phyloP scores from a whole-genome alignment of 2,329 filamentous ascomycete genomes.

The Botrytis deweyae region DNA sequence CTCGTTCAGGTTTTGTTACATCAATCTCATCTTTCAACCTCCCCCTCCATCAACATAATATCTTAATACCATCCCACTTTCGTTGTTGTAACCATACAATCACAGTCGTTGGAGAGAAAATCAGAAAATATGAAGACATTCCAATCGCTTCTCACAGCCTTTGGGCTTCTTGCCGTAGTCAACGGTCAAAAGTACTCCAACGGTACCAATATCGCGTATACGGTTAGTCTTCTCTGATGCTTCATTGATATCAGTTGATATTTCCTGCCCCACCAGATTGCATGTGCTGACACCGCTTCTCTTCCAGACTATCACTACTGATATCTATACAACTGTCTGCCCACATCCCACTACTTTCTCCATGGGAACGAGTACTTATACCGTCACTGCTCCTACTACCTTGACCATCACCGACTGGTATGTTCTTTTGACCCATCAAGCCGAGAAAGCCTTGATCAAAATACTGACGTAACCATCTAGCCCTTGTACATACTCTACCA shows the following conservation, averaged over 20 bases:
- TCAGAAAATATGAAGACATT: slow-evolving; percentile 22
- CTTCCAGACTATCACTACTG: slow-evolving; percentile 31
- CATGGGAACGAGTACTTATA: slow-evolving; percentile 48
- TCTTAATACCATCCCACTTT: slow-evolving; percentile 17
- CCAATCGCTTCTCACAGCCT: slow-evolving; percentile 19
- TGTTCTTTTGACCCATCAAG: neutral
- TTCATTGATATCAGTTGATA: neutral
- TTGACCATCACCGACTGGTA: slow-evolving; percentile 48
- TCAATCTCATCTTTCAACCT: neutral
- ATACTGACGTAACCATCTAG: slow-evolving; percentile 6
- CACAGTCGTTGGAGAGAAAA: slow-evolving; percentile 1
- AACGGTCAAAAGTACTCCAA: slow-evolving; percentile 16
- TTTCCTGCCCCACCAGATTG: neutral
- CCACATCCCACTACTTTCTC: slow-evolving; percentile 43
- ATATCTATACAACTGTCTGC: slow-evolving; percentile 45
- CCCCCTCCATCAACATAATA: slow-evolving; percentile 1
- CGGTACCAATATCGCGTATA: slow-evolving; percentile 19
- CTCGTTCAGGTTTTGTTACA: slow-evolving; percentile 19
- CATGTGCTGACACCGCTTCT: slow-evolving; percentile 1
- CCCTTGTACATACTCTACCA: slow-evolving; percentile 21
- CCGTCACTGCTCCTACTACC: slow-evolving; percentile 57
- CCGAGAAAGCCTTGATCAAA: neutral
- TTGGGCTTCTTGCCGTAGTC: slow-evolving; percentile 21
- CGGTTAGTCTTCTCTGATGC: slow-evolving; percentile 3
- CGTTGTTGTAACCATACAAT: slow-evolving; percentile 2